Percentiles rank a stretch among this genome's conserved stretches.
phyloP scores from a whole-genome alignment of 2,329 filamentous ascomycete genomes.

The Microascus cirrosus region DNA sequence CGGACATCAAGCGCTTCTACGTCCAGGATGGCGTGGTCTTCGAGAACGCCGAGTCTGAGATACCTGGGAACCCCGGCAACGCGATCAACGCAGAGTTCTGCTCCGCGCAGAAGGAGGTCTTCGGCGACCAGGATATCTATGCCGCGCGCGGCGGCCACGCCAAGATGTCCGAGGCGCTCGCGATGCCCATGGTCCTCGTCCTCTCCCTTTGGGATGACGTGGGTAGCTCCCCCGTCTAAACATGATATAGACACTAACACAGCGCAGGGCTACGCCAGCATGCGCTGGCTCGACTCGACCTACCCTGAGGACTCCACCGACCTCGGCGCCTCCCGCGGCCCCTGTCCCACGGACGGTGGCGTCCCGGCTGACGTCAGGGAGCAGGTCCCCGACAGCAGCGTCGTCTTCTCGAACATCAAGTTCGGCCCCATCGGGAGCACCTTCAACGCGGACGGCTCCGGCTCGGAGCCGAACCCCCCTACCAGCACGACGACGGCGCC shows the following conservation, averaged over 20 bases:
- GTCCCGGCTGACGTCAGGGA: conserved; percentile 12
- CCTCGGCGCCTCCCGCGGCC: conserved; percentile 13
- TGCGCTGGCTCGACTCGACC: conserved; percentile 64
- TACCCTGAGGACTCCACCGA: conserved; percentile 28
- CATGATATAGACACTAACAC: neutral
- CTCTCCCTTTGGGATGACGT: conserved; percentile 43
- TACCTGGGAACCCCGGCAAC: conserved; percentile 34
- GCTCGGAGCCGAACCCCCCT: neutral
- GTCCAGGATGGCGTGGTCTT: conserved; percentile 47
- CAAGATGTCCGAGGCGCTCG: conserved; percentile 42
- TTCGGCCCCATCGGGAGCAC: conserved; percentile 34
- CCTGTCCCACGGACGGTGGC: conserved; percentile 13
- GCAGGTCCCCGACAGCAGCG: conserved; percentile 14
- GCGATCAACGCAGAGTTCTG: conserved; percentile 47
- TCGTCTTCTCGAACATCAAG: conserved; percentile 37
- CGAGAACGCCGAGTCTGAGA: conserved; percentile 23
- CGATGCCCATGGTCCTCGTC: conserved; percentile 51
- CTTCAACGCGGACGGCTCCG: neutral
- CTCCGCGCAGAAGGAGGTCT: conserved; percentile 39
- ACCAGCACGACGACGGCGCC: conserved; percentile 10
- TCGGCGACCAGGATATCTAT: conserved; percentile 41
- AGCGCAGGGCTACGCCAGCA: conserved; percentile 42
- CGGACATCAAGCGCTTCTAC: conserved; percentile 28
- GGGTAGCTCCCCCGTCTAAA: conserved; percentile 6
- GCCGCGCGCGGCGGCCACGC: conserved; percentile 41